These are phyloP conservation scores for Penicillium sclerotigenum DNA, from an alignment of 2,329 filamentous ascomycete species.

Conservation along the genomic window DNA sequence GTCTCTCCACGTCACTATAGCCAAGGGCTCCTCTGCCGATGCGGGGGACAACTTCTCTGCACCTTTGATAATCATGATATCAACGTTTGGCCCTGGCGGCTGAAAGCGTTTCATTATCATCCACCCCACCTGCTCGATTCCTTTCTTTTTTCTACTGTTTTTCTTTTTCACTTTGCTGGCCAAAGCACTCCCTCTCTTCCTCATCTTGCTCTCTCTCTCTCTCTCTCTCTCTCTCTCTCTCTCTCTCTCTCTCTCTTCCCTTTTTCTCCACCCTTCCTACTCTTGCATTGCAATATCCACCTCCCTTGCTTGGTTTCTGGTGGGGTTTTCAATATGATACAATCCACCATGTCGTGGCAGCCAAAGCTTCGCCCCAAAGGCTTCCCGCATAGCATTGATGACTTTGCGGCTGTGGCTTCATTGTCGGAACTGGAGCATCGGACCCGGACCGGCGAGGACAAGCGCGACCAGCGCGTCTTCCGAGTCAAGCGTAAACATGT, in stretches of 20 bases:
- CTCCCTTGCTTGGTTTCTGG: neutral
- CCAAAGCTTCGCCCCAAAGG: slow-evolving; percentile 42
- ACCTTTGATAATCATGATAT: slow-evolving; percentile 17
- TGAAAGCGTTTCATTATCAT: slow-evolving; percentile 14
- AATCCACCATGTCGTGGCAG: slow-evolving; percentile 40
- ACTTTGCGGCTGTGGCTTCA: slow-evolving; percentile 32
- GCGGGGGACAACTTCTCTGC: slow-evolving; percentile 21
- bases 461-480: slow-evolving; percentile 40
- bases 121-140: slow-evolving; percentile 21
- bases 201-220: neutral
- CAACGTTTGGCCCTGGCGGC: slow-evolving; percentile 10
- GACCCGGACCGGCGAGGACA: slow-evolving; percentile 31
- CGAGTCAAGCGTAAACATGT: slow-evolving; percentile 47
- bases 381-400: slow-evolving; percentile 35
- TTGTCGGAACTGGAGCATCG: slow-evolving; percentile 32
- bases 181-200: slow-evolving; percentile 4
- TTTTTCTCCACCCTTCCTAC: slow-evolving; percentile 1
- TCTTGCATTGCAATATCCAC: neutral
- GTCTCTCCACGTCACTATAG: slow-evolving; percentile 32
- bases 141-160: slow-evolving; percentile 1
- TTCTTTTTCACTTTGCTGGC: slow-evolving; percentile 3
- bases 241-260: neutral
- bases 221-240: neutral
- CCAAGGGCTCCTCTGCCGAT: slow-evolving; percentile 18
- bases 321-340: slow-evolving; percentile 3